Conservation (phyloP, 1,284 basidiomycete species). For the Flammula alnicola region DNA sequence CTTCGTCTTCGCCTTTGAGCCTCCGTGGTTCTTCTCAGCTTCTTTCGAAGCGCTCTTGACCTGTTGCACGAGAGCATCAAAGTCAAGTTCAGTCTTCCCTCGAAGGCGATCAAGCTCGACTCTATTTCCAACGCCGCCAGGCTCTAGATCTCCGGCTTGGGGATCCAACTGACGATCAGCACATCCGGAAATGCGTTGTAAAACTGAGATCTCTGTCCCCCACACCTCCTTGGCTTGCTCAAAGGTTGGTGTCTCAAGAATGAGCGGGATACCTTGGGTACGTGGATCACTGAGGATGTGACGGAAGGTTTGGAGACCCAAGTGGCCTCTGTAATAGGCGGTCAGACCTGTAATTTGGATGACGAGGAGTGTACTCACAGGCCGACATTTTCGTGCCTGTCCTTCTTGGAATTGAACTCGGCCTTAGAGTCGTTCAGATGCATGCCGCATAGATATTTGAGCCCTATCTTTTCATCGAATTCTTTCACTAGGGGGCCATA, state of each 20-base stretch:
- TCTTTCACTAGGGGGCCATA: constrained; percentile 31
- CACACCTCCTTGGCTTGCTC: constrained; percentile 65
- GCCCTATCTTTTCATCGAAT: constrained; percentile 73
- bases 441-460: constrained; percentile 77
- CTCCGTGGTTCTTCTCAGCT: constrained; percentile 21
- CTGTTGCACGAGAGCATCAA: constrained; percentile 27
- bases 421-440: constrained; percentile 87
- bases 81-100: background rate
- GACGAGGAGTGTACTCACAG: constrained; percentile 50
- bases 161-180: background rate
- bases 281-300: constrained; percentile 74
- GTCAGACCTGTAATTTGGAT: background rate
- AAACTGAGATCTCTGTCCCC: constrained; percentile 70
- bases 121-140: too few species aligned
- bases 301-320: constrained; percentile 69
- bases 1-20: constrained; percentile 5
- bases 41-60: constrained; percentile 34
- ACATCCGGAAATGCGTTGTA: constrained; percentile 50
- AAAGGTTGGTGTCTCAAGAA: constrained; percentile 81
- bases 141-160: background rate
- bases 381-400: constrained; percentile 87
- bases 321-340: constrained; percentile 54
- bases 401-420: constrained; percentile 65
- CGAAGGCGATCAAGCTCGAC: too few species aligned
- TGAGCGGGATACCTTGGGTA: constrained; percentile 73